Conservation (phyloP, 306 rosid species). For the Parietaria judaica region DNA sequence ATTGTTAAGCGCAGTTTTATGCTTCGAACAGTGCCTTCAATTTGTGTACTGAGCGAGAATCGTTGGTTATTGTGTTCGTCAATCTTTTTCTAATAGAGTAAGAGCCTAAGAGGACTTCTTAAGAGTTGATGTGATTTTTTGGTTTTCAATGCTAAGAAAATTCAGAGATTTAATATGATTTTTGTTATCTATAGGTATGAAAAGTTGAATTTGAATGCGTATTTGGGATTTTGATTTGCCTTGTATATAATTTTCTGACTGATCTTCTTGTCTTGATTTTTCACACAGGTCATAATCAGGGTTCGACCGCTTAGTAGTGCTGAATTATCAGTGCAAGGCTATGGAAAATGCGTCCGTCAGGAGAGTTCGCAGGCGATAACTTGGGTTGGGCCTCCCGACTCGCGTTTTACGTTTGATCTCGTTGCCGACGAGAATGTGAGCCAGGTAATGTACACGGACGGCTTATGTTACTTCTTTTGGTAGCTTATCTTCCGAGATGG, state of each 20-base stretch:
- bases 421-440: slow-evolving; percentile 94
- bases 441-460: slow-evolving; percentile 46
- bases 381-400: slow-evolving; percentile 94
- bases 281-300: slow-evolving; percentile 73
- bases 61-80: background rate
- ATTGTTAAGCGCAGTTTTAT: background rate
- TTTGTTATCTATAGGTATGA: no score
- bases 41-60: background rate
- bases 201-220: no score
- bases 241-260: background rate
- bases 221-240: no score
- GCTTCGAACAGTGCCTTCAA: background rate
- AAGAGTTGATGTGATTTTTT: no score
- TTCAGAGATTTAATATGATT: no score
- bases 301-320: slow-evolving; percentile 79
- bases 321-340: slow-evolving; percentile 83
- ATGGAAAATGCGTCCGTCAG: slow-evolving; percentile 68
- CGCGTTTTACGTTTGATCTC: slow-evolving; percentile 83
- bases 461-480: background rate
- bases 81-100: background rate
- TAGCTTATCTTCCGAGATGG: background rate
- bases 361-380: slow-evolving; percentile 70
- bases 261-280: slow-evolving; percentile 15
- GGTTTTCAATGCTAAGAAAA: background rate
- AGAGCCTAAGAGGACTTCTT: no score